A percentile compares a stretch with the other conserved stretches of the same genome.
These are phyloP conservation scores for Ligustrum vulgare DNA, from an alignment of 257 asterid genomes.

Conservation along the genomic window DNA sequence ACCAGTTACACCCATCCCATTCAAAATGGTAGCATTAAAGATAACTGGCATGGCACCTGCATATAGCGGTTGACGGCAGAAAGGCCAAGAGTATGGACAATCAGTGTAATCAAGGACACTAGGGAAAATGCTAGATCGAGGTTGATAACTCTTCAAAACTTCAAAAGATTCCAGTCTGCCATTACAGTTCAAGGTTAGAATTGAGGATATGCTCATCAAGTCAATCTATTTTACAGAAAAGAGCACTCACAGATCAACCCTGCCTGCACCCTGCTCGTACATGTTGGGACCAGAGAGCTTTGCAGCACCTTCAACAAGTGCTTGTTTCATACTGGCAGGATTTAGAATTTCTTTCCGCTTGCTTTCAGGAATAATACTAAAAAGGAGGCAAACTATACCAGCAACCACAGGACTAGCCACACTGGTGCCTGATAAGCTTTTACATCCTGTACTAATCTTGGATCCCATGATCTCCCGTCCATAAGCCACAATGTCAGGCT, in stretches of 20 bases:
- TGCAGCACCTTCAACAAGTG: slow-evolving; percentile 96
- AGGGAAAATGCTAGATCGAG: slow-evolving; percentile 99
- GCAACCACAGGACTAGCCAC: slow-evolving; percentile 99
- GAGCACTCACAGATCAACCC: slow-evolving; percentile 93
- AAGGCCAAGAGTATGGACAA: slow-evolving; percentile 99
- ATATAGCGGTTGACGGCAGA: slow-evolving; percentile 95
- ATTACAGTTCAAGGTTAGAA: slow-evolving; percentile 33
- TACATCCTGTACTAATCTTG: slow-evolving; percentile 96
- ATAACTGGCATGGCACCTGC: slow-evolving; percentile 99
- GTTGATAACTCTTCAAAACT: slow-evolving; percentile 81
- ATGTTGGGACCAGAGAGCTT: slow-evolving; percentile 95
- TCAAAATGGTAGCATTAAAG: slow-evolving; percentile 86
- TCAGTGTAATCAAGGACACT: slow-evolving; percentile 78
- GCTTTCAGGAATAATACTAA: slow-evolving; percentile 80
- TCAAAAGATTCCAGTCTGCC: slow-evolving; percentile 84
- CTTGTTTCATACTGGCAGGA: slow-evolving; percentile 98
- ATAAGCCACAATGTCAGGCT: slow-evolving; percentile 98
- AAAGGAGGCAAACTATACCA: slow-evolving; percentile 96
- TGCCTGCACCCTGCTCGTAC: slow-evolving; percentile 99
- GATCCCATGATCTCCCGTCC: slow-evolving; percentile 99
- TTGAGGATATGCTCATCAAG: slow-evolving; percentile 20
- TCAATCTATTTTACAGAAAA: slow-evolving; percentile 22
- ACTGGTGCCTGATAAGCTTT: slow-evolving; percentile 97
- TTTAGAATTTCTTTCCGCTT: slow-evolving; percentile 76
- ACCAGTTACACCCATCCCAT: slow-evolving; percentile 94